Conservation (phyloP, 345 rosid genomes). For the Brassica napus region Da-Ae NC_063435.1:9945501-9946000, state of each 20-base stretch:
- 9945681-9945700: slow-evolving; percentile 15
- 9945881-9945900: not conserved
- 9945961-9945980: slow-evolving; percentile 1
- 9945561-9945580: slow-evolving; percentile 76
- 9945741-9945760: not conserved
- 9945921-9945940: not conserved
- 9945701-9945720: not conserved
- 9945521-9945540: slow-evolving; percentile 21
- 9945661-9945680: not conserved
- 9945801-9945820: not conserved
- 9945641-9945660: slow-evolving; percentile 9
- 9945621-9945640: slow-evolving; percentile 45
- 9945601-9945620: slow-evolving; percentile 68
- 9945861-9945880: not conserved
- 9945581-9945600: slow-evolving; percentile 86
- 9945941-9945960: slow-evolving; percentile 5
- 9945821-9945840: not conserved
- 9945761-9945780: not conserved
- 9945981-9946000: not conserved
- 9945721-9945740: not conserved
- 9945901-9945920: not conserved
- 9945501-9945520: not conserved
- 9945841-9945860: not conserved
- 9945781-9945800: slow-evolving; percentile 2
- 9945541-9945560: slow-evolving; percentile 33